Base-by-base conservation (phyloP, 306 rosid species). In the Fragaria nilgerrensis region DNA sequence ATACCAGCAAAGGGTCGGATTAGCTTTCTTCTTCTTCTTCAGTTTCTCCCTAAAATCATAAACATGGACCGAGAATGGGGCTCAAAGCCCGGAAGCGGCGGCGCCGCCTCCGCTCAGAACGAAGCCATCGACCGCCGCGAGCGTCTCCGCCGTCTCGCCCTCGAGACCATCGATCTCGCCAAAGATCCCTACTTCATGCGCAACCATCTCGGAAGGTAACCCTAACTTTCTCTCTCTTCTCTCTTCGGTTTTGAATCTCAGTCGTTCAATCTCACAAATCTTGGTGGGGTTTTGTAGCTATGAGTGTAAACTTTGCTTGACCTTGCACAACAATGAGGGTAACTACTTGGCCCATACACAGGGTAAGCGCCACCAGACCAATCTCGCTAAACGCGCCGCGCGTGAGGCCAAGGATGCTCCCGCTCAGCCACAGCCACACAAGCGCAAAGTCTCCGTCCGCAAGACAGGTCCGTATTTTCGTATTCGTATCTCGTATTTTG, bases 51-150 rank as follows among this genome's bases (percentile, higher is more conserved):
- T 9, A 9, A 14, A 59, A 50, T 80, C 62, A 20, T n/a, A 77
- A 68, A 25, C 25, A 93, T 95, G 99, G 99, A 95, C 81, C 87
- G 99, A n/a, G 99, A 92, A 16, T 95, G 99, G 97, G 99, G 99
- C 50, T 92, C 97, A n/a, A 95, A 95, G 86, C 99, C 99, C 1
- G 99, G 99, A 14, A 95, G 97, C 78, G 99, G 97, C 9, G 99
- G 99, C 27, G 97, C 97, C 3, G 99, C 99, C 83, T 76, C 97
- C 65, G 97, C 97, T 20, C 99, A 95, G 77, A 92, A 90, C 84
- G 99, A 95, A 80, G 99, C 99, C 70, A 89, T 92, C 75, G 97
- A 95, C 88, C 97, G 97, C 37, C 87, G 98, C 5, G 98, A 92
- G 90, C 91, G 97, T 13, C 99, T 95, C 79, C 93, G 97, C 22